Evolutionary conservation across 805 yeast species (phyloP), one percentile per base, ranked within the genome.

Genomic region (Starmerella stigmatis): DNA sequence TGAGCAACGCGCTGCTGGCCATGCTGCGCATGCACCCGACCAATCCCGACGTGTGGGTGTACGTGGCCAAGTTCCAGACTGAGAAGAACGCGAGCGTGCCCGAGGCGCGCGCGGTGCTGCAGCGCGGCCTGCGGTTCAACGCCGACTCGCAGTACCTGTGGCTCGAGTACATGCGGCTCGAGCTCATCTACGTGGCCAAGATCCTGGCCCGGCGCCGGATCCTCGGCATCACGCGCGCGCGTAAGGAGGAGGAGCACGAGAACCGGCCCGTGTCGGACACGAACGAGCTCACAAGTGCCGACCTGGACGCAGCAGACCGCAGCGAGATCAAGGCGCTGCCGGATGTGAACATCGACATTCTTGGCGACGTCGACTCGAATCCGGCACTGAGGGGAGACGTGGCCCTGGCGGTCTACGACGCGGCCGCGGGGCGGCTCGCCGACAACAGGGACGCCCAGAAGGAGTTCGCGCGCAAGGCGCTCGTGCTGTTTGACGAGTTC

Each of bases 41-140:
- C 34, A 83, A 88, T 58, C 75, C 86, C 2, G 82, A 80, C 55
- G 82, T 89, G 15, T 92, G 98, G 98, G 75, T 92, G 34, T 75
- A 85, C 57, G 96, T 96, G 20, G 96, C 96, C 25, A 84, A 84
- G 60, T 86, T 85, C 64, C 97, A 92, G 65, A 80, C 84, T 57
- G 96, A 89, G 55, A 75, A 74, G 23, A 86, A 92, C 63, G 83
- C 89, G 32, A 82, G 86, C 56, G 84, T 94, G 36, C 78, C 81
- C 59, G 88, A 94, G 37, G 88, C 96, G 19, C 74, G 99, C 62
- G 76, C 77, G 9, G 71, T 92, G 21, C 78, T 86, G 62, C 96
- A 88, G 63, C 76, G 82, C 53, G 94, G 81, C 26, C 69, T 92
- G 32, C 72, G 94, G 61, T 82, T 92, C 62, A 89, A 89, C 59